Base-by-base conservation (phyloP, 441 rosid species). In the Theobroma grandiflorum region DNA sequence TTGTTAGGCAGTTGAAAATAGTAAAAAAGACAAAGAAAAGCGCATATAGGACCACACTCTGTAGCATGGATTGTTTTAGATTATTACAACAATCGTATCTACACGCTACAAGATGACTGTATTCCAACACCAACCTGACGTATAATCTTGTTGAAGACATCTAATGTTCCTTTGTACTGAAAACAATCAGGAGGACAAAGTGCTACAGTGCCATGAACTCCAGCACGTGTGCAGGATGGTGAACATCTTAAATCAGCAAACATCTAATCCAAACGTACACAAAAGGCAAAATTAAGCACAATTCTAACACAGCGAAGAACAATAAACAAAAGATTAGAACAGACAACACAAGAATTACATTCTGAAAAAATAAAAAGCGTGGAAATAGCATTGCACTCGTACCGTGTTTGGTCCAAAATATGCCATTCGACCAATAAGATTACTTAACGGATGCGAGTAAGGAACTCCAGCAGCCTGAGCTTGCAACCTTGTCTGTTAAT, bases 141-240 rank as follows among this genome's bases (percentile, higher is more conserved):
- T 77, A 95, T 90, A 77, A 97, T 91, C 88, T 97, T 97, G 90
- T 85, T 82, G 85, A 95, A 89, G 79, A 95, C 98, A 91, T 97
- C 99, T 16, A 97, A 76, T 4, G 99, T 95, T 82, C 99, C 97
- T 82, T 93, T 94, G 80, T 97, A 97, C 78, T 91, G 99, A 83
- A 97, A 97, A 83, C 99, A 97, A 87, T 97, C 99, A 11, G 99
- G 99, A 42, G 99, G 99, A 73, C 99, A 97, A 84, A 97, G 90
- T 35, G 97, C 87, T 12, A 97, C 99, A 0, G 99, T 95, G n/a
- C 99, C 99, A 2, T 94, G 98, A 89, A 97, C 88, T 79, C 99
- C 99, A 81, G 99, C 99, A 11, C 96, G 99, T 7, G 98, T n/a
- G 37, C 99, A 97, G 20, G 99, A 89, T 2, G 98, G 99, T 2